A percentile compares a stretch with the other conserved stretches of the same genome.
These are phyloP conservation scores for Colletotrichum shisoi DNA, from an alignment of 2,329 filamentous ascomycete genomes.

Conservation along the genomic window DNA sequence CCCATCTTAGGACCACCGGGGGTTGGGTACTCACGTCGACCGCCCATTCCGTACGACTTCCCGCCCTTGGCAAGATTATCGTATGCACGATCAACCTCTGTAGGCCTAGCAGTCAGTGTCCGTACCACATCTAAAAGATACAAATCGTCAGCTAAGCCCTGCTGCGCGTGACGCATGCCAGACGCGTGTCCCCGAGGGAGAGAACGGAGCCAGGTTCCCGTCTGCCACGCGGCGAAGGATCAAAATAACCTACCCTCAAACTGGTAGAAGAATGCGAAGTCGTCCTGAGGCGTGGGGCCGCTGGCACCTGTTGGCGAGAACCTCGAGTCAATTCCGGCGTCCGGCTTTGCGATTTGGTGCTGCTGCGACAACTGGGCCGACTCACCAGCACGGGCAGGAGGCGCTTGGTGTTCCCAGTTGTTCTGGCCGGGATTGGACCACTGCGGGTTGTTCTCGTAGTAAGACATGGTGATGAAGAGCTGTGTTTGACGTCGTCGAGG, in stretches of 20 bases:
- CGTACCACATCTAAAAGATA: slow-evolving; percentile 37
- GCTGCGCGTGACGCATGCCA: slow-evolving; percentile 22
- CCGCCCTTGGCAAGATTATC: slow-evolving; percentile 97
- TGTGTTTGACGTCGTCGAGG: slow-evolving; percentile 13
- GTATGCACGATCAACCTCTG: slow-evolving; percentile 94
- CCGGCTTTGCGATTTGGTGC: slow-evolving; percentile 30
- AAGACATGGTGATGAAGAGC: slow-evolving; percentile 50
- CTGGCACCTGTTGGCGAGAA: slow-evolving; percentile 67
- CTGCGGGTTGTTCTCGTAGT: slow-evolving; percentile 55
- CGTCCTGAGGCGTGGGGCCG: slow-evolving; percentile 77
- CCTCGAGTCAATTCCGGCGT: slow-evolving; percentile 36
- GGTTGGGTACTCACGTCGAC: slow-evolving; percentile 83
- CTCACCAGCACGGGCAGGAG: slow-evolving; percentile 51
- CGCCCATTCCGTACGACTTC: slow-evolving; percentile 79
- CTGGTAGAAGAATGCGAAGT: slow-evolving; percentile 84
- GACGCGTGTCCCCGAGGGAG: not conserved
- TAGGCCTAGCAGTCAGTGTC: slow-evolving; percentile 41
- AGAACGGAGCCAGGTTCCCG: not conserved
- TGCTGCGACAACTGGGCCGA: slow-evolving; percentile 36
- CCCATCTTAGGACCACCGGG: slow-evolving; percentile 54
- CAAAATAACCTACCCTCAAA: slow-evolving; percentile 78
- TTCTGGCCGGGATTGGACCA: slow-evolving; percentile 52
- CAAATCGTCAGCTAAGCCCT: slow-evolving; percentile 33
- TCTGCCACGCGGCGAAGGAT: slow-evolving; percentile 26
- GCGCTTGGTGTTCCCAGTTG: slow-evolving; percentile 58